phyloP scores from a whole-genome alignment of 139 green algal species.

The Dunaliella sp. region DNA sequence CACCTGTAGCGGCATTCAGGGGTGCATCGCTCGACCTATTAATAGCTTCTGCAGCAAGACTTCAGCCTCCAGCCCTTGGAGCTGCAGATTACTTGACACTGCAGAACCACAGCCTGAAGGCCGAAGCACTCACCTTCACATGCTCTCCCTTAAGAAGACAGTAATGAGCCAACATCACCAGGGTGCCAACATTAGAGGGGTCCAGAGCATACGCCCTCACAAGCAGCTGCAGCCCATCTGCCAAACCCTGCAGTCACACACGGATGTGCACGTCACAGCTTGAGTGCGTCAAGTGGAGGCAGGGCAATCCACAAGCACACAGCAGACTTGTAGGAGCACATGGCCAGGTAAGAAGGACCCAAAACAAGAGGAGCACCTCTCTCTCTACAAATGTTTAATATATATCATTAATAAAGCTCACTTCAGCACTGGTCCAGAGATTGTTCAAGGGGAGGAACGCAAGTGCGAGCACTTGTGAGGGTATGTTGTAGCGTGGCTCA shows the following conservation, averaged over 20 bases:
- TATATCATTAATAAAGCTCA: too few species aligned
- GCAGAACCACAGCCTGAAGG: background rate
- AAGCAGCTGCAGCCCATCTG: constrained; percentile 70
- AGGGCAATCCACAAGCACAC: too few species aligned
- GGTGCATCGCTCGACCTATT: background rate
- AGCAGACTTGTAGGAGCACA: too few species aligned
- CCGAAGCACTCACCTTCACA: constrained; percentile 20
- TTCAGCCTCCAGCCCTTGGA: background rate
- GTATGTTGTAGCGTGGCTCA: too few species aligned
- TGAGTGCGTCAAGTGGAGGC: too few species aligned
- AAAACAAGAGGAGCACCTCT: too few species aligned
- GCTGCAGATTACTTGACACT: background rate
- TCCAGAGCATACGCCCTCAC: constrained; percentile 70
- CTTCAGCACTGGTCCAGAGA: too few species aligned
- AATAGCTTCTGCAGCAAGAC: background rate
- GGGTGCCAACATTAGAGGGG: constrained; percentile 45
- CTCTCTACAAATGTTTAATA: too few species aligned
- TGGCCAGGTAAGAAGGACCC: too few species aligned
- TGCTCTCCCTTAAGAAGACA: constrained; percentile 59
- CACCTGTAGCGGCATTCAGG: background rate
- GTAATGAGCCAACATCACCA: constrained; percentile 58
- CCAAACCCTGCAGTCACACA: constrained; percentile 66
- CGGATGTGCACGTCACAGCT: too few species aligned
- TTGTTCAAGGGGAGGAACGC: too few species aligned
- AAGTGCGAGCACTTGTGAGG: too few species aligned